phyloP scores from a whole-genome alignment of 2,329 filamentous ascomycete genomes.

The Bimuria novae-zelandiae region DNA sequence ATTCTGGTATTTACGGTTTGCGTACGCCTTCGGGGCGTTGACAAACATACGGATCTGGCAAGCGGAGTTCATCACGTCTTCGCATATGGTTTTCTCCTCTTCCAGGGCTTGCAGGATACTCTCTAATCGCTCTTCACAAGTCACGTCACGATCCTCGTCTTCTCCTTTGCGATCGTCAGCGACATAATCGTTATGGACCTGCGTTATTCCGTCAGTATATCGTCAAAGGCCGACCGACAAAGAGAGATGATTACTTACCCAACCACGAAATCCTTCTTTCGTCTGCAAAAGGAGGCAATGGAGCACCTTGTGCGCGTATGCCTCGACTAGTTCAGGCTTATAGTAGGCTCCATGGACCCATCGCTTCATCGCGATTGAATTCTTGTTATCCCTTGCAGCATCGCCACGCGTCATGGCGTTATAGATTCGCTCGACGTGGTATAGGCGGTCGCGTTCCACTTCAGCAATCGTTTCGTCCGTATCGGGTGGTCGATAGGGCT shows the following conservation, averaged over 20 bases:
- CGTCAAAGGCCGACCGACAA: no score
- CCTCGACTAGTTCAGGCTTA: constrained; percentile 33
- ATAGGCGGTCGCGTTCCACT: constrained; percentile 23
- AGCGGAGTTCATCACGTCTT: constrained; percentile 43
- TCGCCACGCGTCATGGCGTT: constrained; percentile 39
- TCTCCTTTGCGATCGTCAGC: constrained; percentile 42
- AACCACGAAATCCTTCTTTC: constrained; percentile 39
- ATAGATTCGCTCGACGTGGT: constrained; percentile 35
- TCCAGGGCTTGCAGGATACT: constrained; percentile 38
- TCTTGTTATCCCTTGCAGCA: constrained; percentile 34
- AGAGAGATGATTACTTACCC: constrained; percentile 13
- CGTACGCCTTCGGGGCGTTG: constrained; percentile 41
- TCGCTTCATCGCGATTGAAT: constrained; percentile 39
- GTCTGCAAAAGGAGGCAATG: constrained; percentile 38
- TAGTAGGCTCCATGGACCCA: constrained; percentile 41
- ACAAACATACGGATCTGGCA: constrained; percentile 45
- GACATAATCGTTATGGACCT: constrained; percentile 40
- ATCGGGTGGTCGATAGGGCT: constrained; percentile 30
- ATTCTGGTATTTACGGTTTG: constrained; percentile 40
- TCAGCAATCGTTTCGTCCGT: constrained; percentile 28
- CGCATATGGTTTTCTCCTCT: constrained; percentile 44
- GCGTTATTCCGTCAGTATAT: background rate
- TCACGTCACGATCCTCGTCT: constrained; percentile 37
- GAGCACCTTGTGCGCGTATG: constrained; percentile 41
- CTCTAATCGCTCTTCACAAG: constrained; percentile 33